Percentiles rank a stretch among this genome's conserved stretches.
These are phyloP conservation scores for Fragaria iinumae DNA, from an alignment of 306 rosid genomes.

Conservation along the genomic window DNA sequence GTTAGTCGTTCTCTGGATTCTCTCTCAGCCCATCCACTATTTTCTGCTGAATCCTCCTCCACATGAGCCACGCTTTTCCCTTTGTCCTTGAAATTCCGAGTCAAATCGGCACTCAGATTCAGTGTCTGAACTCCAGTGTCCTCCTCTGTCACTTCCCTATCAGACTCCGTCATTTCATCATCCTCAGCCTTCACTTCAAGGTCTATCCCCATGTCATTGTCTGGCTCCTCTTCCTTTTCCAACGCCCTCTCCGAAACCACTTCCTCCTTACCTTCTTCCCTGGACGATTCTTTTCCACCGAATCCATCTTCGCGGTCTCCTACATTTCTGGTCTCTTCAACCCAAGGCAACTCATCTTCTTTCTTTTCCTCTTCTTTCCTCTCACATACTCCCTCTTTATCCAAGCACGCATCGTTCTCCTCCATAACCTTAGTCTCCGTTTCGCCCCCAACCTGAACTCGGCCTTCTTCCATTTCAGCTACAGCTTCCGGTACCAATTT, in stretches of 20 bases:
- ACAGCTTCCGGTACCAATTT: constrained; percentile 7
- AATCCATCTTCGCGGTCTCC: constrained; percentile 22
- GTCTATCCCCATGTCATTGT: constrained; percentile 41
- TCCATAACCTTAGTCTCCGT: constrained; percentile 26
- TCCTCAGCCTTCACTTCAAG: constrained; percentile 38
- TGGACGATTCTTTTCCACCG: constrained; percentile 27
- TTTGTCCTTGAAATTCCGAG: constrained; percentile 64
- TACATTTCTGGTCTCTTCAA: constrained; percentile 10
- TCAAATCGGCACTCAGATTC: constrained; percentile 31
- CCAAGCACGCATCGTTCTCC: constrained; percentile 19
- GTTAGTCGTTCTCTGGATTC: constrained; percentile 45
- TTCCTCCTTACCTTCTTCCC: constrained; percentile 34
- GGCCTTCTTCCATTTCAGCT: constrained; percentile 25
- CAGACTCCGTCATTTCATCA: constrained; percentile 39
- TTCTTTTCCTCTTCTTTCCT: constrained; percentile 33
- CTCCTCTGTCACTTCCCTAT: constrained; percentile 34
- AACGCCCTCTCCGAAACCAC: constrained; percentile 25
- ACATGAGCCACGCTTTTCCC: constrained; percentile 68
- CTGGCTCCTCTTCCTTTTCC: constrained; percentile 36
- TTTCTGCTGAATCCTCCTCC: constrained; percentile 45
- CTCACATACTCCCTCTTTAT: constrained; percentile 25
- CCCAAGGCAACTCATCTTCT: constrained; percentile 24
- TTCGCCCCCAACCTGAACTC: constrained; percentile 4
- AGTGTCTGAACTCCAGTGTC: constrained; percentile 42
- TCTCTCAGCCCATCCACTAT: constrained; percentile 52